Base-by-base conservation (phyloP, 1,284 basidiomycete species). In the Neonothopanus nambi region DNA sequence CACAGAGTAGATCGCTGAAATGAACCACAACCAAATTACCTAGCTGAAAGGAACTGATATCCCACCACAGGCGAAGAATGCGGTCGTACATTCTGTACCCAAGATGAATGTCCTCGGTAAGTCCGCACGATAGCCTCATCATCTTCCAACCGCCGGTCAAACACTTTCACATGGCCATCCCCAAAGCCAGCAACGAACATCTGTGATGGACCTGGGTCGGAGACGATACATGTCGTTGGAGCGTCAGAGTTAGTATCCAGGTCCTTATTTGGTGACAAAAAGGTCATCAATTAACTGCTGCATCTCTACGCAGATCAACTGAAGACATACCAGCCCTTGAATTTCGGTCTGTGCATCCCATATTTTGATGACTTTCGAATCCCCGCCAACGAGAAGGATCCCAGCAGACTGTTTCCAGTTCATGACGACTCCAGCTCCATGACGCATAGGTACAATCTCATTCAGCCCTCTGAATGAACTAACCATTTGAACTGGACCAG, bases 321-420 rank as follows among this genome's bases (percentile, higher is more conserved):
- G 44, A 23, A 21, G 33, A 46, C 63, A 63, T 63, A 94, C 93
- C 70, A 91, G 72, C 33, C 91, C 75, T 63, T 91, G 87, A 20
- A 84, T 84, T 70, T 99, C 96, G 12, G 92, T 89, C 61, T 93
- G 88, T 11, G 95, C 95, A 68, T 99, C 96, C 97, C 97, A 99
- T 1, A 95, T 80, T 48, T 94, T 82, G 55, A 99, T 88, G 33
- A 89, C 86, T 52, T 87, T 84, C 46, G 93, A 91, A 70, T 99
- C 96, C 6, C 97, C 97, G 9, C 92, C 93, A 11, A 94, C 88
- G 12, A 98, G 75, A 28, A 99, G 73, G 37, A 87, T 85, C 0
- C 96, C 97, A 26, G 86, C 82, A 5, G 82, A 80, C 71, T 98
- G 96, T 66, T 94, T 93, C 97, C 97, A 99, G 56, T 96, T 93